Conservation (phyloP, 2,329 filamentous ascomycete species). For the Colletotrichum eremochloae region DNA sequence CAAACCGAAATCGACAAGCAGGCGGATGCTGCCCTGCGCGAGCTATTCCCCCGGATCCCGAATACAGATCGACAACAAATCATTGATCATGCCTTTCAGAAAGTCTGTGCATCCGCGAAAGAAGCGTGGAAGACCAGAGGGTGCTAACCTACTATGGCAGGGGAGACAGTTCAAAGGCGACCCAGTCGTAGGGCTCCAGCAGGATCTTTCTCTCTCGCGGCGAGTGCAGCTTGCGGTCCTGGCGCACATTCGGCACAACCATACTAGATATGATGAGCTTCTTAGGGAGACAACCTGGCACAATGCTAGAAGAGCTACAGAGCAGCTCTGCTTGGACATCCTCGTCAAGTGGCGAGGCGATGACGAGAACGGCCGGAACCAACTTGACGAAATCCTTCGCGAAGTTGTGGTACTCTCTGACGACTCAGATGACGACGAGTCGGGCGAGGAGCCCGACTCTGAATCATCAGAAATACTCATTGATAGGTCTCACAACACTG, state of each 20-base stretch:
- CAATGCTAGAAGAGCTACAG: constrained; percentile 72
- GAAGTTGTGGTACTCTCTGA: constrained; percentile 78
- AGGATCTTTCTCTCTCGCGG: constrained; percentile 68
- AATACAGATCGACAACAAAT: constrained; percentile 74
- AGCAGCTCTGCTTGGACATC: constrained; percentile 71
- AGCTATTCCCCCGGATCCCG: constrained; percentile 75
- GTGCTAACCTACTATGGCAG: constrained; percentile 51
- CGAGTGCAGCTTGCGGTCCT: constrained; percentile 75
- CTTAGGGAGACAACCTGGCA: constrained; percentile 70
- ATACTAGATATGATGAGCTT: constrained; percentile 74
- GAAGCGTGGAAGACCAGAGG: background rate
- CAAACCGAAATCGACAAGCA: constrained; percentile 73
- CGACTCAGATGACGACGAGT: constrained; percentile 58
- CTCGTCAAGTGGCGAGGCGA: constrained; percentile 81
- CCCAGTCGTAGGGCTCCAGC: constrained; percentile 69
- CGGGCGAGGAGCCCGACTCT: constrained; percentile 51
- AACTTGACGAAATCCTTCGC: constrained; percentile 75
- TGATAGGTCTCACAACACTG: constrained; percentile 18
- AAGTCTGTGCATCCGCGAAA: constrained; percentile 58
- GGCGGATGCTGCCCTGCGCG: constrained; percentile 72
- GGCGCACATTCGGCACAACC: constrained; percentile 76
- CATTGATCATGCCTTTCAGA: constrained; percentile 73
- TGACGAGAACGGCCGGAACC: constrained; percentile 76
- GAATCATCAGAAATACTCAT: constrained; percentile 47
- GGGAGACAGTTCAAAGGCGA: constrained; percentile 65